Base-by-base conservation (phyloP, 257 asterid species). In the Eustoma russellianum region DNA sequence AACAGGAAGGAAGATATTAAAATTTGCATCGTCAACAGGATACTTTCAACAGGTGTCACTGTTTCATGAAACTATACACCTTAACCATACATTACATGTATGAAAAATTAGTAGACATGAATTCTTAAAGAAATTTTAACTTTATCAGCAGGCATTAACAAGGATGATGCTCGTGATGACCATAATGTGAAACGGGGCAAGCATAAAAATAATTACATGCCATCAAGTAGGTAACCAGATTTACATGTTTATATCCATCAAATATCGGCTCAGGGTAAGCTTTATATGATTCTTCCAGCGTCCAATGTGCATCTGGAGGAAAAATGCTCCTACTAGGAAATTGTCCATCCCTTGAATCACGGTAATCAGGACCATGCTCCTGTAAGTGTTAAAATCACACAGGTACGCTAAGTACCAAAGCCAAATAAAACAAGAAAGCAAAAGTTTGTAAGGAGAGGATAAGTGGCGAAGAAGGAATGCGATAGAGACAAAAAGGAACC, bases 171-270 rank as follows among this genome's bases (percentile, higher is more conserved):
- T 24, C 30, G 3, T 24, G 30, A 24, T 24, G 30, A 24, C 30
- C 30, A 24, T 4, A 24, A 24, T 24, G 30, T 24, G 30, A 24
- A 24, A 24, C 2, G 30, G 30, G 30, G 30, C 30, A 24, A 24
- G 24, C 5, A 48, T 17, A 19, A 38, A 52, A 45, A 24, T 15
- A 34, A 40, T 59, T 10, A 18, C 52, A 33, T 45, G 48, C 30
- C 24, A 43, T 53, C 46, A 44, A 24, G 30, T 24, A 24, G 3
- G 30, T 24, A 24, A 24, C 41, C 59, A 48, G 52, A 53, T 57
- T 79, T 68, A 89, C 97, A 75, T 73, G 83, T 76, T 71, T 79
- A 68, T 82, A 64, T 56, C 86, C 97, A 63, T 77, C 48, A 66
- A 79, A 81, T 60, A 65, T 64, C 47, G 80, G 78, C 54, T 79